Base-by-base conservation (phyloP, 805 yeast species). In the Schwanniomyces sp. region DNA sequence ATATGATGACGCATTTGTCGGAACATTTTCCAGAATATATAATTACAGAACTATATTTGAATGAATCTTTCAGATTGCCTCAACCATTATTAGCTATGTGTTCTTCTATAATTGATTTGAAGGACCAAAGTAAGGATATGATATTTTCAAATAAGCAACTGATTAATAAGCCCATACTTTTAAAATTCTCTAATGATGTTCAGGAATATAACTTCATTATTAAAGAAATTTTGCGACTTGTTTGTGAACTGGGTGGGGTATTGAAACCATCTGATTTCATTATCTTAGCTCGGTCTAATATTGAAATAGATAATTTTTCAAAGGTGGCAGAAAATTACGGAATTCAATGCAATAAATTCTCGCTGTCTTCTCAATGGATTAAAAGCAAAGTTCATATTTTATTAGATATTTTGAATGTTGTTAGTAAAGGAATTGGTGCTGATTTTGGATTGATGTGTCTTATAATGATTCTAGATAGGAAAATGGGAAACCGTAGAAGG, bases 61-160 rank as follows among this genome's bases (percentile, higher is more conserved):
- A 61, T 16, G 83, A 82, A 51, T 76, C 84, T 17, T 86, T 86
- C 55, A 67, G 92, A 52, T 76, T 82, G 21, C 74, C 87, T 0
- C 84, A 86, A 0, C 82, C 81, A 45, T 75, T 85, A 3, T 59
- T 82, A 16, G 52, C 68, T 2, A 68, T 76, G 1, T 75, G 86
- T 0, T 61, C 70, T 5, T 60, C 53, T 8, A 52, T 57, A 3
- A 40, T 49, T 12, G 37, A 51, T 4, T 48, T 44, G 36, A 49
- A 43, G 6, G 40, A 45, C 38, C 9, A 21, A 30, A 12, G 39
- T 24, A 27, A 25, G 1, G 18, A 34, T 5, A 21, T 26, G 1
- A 44, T 59, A 2, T 43, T 38, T 16, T 55, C 67, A 28, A 43
- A 52, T 11, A 57, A 54, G 41, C 50, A 49, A 1, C 45, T 61